These are phyloP conservation scores for Schwanniomyces pseudopolymorphus DNA, from an alignment of 805 yeast species.

Conservation along the genomic window DNA sequence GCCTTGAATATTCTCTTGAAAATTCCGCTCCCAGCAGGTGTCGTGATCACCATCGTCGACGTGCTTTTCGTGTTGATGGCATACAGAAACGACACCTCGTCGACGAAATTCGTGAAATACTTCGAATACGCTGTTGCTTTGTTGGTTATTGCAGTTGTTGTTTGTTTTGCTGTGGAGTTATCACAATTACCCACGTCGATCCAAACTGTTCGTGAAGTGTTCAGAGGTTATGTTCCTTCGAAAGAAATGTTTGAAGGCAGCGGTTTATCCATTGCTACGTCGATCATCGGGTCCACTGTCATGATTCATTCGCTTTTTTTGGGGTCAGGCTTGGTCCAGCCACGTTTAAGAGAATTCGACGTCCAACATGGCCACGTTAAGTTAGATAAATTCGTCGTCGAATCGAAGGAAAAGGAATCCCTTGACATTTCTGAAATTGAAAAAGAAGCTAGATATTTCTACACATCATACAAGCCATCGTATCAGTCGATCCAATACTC, in stretches of 20 bases:
- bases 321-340: conserved; percentile 51
- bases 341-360: conserved; percentile 47
- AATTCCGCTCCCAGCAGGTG: conserved; percentile 51
- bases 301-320: conserved; percentile 52
- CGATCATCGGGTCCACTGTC: conserved; percentile 51
- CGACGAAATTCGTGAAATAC: conserved; percentile 29
- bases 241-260: conserved; percentile 39
- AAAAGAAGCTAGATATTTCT: conserved; percentile 30
- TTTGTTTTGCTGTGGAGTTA: conserved; percentile 48
- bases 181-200: conserved; percentile 30
- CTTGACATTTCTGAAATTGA: conserved; percentile 9
- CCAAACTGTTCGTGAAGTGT: conserved; percentile 27
- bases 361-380: conserved; percentile 32
- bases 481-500: conserved; percentile 70
- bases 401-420: conserved; percentile 2
- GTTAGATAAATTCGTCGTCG: conserved; percentile 14
- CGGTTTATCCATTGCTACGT: conserved; percentile 48
- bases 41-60: conserved; percentile 43
- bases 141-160: conserved; percentile 42
- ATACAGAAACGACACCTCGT: conserved; percentile 42
- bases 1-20: conserved; percentile 46
- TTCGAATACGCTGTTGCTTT: conserved; percentile 45
- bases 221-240: conserved; percentile 47
- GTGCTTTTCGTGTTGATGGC: conserved; percentile 48
- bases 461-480: conserved; percentile 63